Evolutionary conservation across 23 red algal genomes (phyloP).

Genomic region (Gracilaria caudata): DNA sequence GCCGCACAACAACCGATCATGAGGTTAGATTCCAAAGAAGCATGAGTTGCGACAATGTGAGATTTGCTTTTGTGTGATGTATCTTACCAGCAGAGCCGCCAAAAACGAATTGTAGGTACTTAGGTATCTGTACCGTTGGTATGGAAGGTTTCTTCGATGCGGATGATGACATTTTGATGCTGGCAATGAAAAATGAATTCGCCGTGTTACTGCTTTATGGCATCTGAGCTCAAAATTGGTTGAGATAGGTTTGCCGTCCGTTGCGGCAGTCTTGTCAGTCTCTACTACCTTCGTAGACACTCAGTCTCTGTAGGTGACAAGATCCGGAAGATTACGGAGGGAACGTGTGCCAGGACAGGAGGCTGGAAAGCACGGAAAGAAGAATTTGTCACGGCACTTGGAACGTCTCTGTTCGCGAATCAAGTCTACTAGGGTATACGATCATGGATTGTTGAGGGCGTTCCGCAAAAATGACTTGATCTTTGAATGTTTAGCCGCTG

Average conservation of each 20-base stretch:
- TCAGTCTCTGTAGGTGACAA: too few relatives aligned
- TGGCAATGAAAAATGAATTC: not conserved
- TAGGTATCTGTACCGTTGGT: constrained; percentile 55
- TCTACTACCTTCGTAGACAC: too few relatives aligned
- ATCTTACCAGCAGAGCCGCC: constrained; percentile 69
- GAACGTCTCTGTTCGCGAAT: not conserved
- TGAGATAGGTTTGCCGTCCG: not conserved
- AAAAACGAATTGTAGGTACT: constrained; percentile 92
- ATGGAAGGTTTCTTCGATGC: not conserved
- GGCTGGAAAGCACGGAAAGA: too few relatives aligned
- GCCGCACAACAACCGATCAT: not conserved
- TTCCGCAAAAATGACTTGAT: too few relatives aligned
- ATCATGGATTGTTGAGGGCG: too few relatives aligned
- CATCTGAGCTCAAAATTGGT: not conserved
- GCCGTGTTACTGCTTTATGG: not conserved
- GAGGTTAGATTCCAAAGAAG: not conserved
- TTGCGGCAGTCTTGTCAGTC: not conserved
- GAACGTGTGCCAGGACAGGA: too few relatives aligned
- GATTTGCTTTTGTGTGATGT: not conserved
- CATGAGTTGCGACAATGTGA: not conserved
- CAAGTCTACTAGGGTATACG: not conserved
- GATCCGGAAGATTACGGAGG: not conserved
- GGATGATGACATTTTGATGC: constrained; percentile 3
- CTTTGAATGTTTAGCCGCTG: too few relatives aligned
- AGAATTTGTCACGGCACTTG: too few relatives aligned